phyloP scores from a whole-genome alignment of 305 asterid genomes.

The Fraxinus angustifolia region DNA sequence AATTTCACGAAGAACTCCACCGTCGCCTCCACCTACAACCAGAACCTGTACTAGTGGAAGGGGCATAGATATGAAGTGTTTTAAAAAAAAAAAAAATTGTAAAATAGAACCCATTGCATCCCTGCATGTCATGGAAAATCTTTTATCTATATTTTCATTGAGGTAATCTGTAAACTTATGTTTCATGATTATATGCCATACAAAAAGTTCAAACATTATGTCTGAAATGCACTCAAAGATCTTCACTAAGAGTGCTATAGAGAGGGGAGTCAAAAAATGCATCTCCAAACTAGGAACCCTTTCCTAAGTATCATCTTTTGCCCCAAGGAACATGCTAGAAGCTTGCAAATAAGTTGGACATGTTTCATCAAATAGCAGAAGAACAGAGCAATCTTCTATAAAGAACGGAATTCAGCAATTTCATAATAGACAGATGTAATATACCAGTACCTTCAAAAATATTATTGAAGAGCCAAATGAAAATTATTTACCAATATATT shows the following conservation, averaged over 20 bases:
- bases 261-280: neutral
- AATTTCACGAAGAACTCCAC: conserved; percentile 93
- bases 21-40: conserved; percentile 99
- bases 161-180: neutral
- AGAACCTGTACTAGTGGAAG: conserved; percentile 55
- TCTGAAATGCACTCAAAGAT: neutral
- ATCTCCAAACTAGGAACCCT: neutral
- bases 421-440: neutral
- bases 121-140: neutral
- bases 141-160: neutral
- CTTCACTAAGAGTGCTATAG: neutral
- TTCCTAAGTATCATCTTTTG: neutral
- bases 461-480: neutral
- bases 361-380: neutral
- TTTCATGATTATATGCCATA: neutral
- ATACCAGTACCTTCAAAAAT: neutral
- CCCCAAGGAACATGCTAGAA: neutral
- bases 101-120: neutral
- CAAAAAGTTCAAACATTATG: neutral
- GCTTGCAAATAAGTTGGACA: neutral
- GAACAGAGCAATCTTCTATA: neutral
- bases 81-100: neutral
- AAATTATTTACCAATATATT: neutral
- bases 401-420: neutral
- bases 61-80: neutral